These are phyloP conservation scores for Diaporthe citrichinensis DNA, from an alignment of 2,329 filamentous ascomycete species.

Conservation along the genomic window DNA sequence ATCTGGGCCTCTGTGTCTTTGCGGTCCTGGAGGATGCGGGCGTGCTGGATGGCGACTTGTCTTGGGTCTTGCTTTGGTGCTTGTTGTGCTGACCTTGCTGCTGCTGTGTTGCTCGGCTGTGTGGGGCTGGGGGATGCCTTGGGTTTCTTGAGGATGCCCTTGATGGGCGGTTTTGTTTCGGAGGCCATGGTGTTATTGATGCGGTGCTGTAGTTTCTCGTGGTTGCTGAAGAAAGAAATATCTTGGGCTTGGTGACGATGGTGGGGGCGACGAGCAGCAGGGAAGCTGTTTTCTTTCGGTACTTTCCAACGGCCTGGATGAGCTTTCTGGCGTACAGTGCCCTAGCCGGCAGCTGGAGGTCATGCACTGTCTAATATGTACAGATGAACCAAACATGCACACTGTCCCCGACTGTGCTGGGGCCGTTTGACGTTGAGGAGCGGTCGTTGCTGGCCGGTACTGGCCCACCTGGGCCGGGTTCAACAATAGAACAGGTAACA, in stretches of 20 bases:
- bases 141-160: conserved; percentile 74
- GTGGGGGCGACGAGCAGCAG: neutral
- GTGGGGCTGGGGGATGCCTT: conserved; percentile 56
- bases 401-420: conserved; percentile 23
- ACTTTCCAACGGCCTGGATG: conserved; percentile 18
- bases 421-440: conserved; percentile 32
- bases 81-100: conserved; percentile 55
- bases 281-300: conserved; percentile 18
- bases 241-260: conserved; percentile 6
- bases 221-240: neutral
- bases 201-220: neutral
- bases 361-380: neutral
- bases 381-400: neutral
- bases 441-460: conserved; percentile 11
- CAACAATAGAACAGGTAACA: conserved; percentile 32
- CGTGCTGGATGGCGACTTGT: conserved; percentile 84
- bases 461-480: conserved; percentile 11
- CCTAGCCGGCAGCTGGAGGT: neutral
- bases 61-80: conserved; percentile 58
- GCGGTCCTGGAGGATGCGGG: conserved; percentile 83
- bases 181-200: conserved; percentile 61
- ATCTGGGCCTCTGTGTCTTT: conserved; percentile 84
- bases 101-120: conserved; percentile 45
- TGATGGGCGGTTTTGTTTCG: conserved; percentile 55
- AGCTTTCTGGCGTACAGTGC: conserved; percentile 28